Base-by-base conservation (phyloP, 108 stramenopile species). In the Aureococcus anophagefferens region DNA sequence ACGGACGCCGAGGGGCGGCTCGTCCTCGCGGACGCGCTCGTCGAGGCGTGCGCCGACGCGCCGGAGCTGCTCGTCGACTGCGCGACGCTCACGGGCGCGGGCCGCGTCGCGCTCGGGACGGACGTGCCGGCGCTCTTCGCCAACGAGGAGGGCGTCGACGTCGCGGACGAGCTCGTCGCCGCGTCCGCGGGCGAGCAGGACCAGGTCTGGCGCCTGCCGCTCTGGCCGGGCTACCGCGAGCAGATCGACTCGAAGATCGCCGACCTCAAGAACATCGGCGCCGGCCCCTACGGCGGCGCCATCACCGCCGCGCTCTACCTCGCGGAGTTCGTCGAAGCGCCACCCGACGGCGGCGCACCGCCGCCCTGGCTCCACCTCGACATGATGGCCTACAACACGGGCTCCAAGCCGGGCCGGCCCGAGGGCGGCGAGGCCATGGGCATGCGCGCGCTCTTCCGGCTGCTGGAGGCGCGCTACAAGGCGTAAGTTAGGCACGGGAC, bases 81-180 rank as follows among this genome's bases (percentile, higher is more conserved):
- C 62, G 89, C 89, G 15, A 90, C 89, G 33, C 77, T 90, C 9
- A 90, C 89, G 0, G 89, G 89, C 14, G 88, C 89, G 7, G 80
- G 81, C 29, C 75, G 88, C 46, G 80, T 88, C 36, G 86, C 86
- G 16, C 62, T 89, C 30, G 89, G 89, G 25, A 40, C 72, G 7
- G 74, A 86, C n/a, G 82, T 85, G 17, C 77, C 80, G 29, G 84
- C 79, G 16, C 59, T 88, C 40, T 87, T 81, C 30, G 32, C 64
- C 9, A 72, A 81, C 62, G 68, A 51, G 0, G 51, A 46, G 0
- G 65, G 77, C 29, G 44, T 64, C 4, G 33, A 51, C 4, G n/a
- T 25, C 3, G 73, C 63, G 35, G 76, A 72, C 28, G 37, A 17
- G 32, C 9, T 3, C 0, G 73, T 65, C 29, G 35, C 30, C 0